Evolutionary conservation across 2,329 filamentous ascomycete species (phyloP).

Genomic region (Atkinsonella texensis): DNA sequence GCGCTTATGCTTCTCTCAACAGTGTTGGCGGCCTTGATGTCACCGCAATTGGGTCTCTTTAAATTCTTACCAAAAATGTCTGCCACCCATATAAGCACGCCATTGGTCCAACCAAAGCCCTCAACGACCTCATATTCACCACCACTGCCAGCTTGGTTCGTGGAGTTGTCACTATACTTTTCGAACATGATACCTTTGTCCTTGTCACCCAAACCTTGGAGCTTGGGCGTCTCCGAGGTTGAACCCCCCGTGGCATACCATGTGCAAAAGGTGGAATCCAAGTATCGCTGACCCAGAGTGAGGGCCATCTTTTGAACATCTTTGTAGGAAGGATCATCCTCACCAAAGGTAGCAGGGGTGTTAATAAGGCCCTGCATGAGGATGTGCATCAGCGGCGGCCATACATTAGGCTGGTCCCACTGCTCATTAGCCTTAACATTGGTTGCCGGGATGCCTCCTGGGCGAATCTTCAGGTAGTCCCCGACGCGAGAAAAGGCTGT

Average conservation of each 20-base stretch:
- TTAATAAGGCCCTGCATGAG: conserved; percentile 50
- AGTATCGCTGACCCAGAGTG: conserved; percentile 49
- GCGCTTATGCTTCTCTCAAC: conserved; percentile 24
- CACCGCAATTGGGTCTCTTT: conserved; percentile 41
- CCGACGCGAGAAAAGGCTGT: conserved; percentile 41
- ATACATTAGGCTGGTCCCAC: conserved; percentile 61
- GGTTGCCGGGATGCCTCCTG: conserved; percentile 49
- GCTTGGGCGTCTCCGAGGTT: conserved; percentile 38
- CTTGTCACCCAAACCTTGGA: conserved; percentile 30
- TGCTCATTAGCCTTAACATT: conserved; percentile 51
- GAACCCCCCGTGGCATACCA: conserved; percentile 56
- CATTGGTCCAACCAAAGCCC: conserved; percentile 61
- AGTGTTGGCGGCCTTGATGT: conserved; percentile 31
- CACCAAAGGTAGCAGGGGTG: conserved; percentile 43
- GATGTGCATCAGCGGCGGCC: conserved; percentile 55
- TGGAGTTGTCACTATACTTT: conserved; percentile 51
- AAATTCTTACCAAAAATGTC: conserved; percentile 48
- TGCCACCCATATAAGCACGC: conserved; percentile 53
- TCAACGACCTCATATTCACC: conserved; percentile 60
- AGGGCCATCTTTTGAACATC: conserved; percentile 44
- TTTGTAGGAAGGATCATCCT: conserved; percentile 39
- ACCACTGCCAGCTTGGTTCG: conserved; percentile 49
- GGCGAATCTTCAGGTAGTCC: conserved; percentile 36
- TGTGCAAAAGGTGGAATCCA: conserved; percentile 57
- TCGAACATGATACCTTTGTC: conserved; percentile 54